A percentile compares a stretch with the other conserved stretches of the same genome.
Conservation (phyloP, 257 asterid genomes). For the Voacanga thouarsii region DNA sequence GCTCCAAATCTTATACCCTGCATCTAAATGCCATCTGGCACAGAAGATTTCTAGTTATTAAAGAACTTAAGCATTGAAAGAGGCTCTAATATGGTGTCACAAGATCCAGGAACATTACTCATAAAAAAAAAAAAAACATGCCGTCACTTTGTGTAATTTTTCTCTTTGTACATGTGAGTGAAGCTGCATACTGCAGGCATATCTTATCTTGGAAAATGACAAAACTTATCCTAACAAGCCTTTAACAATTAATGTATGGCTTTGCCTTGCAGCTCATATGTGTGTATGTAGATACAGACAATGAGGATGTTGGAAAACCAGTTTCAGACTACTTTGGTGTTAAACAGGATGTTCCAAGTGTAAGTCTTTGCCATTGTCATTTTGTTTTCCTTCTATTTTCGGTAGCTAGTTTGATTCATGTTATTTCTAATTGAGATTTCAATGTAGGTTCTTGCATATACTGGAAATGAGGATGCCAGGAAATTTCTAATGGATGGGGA, state of each 20-base stretch:
- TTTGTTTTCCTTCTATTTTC: not conserved
- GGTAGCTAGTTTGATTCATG: not conserved
- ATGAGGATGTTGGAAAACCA: constrained; percentile 78
- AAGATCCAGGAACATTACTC: not conserved
- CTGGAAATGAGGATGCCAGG: constrained; percentile 88
- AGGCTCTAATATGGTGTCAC: not conserved
- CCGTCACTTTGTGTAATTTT: not conserved
- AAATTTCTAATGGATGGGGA: constrained; percentile 79
- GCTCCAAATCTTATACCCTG: not conserved
- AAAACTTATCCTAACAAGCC: not conserved
- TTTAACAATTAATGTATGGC: not conserved
- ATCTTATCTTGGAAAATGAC: not conserved
- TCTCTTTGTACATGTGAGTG: not conserved
- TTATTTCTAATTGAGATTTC: constrained; percentile 14
- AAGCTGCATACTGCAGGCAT: not conserved
- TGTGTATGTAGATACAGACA: constrained; percentile 69
- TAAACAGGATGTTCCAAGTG: constrained; percentile 54
- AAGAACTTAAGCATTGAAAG: not conserved
- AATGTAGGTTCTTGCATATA: constrained; percentile 79
- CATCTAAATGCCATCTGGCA: not conserved
- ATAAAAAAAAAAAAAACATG: not conserved
- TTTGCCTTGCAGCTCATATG: constrained; percentile 58
- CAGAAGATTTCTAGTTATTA: not conserved
- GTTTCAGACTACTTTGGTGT: constrained; percentile 87
- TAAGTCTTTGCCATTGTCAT: constrained; percentile 25